Conservation (phyloP, 305 asterid species). For the Stenogyne calaminthoides region DNA sequence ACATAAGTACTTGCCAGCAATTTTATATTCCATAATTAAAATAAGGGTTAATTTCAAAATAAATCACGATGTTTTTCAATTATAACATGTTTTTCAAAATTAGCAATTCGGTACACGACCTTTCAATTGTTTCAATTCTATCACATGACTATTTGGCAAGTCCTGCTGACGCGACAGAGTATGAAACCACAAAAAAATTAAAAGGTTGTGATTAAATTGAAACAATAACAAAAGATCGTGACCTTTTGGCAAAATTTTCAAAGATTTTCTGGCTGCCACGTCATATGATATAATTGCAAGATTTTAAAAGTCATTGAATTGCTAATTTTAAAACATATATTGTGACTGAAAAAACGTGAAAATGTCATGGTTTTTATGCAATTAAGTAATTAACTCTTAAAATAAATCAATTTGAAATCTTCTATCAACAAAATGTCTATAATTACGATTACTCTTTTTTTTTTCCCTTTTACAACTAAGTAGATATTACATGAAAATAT, state of each 20-base stretch:
- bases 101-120: background rate
- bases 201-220: no score
- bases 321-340: background rate
- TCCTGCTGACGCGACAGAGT: no score
- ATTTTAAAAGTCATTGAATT: no score
- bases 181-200: no score
- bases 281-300: background rate
- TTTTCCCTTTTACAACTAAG: no score
- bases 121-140: background rate
- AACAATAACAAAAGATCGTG: no score
- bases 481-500: no score
- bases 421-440: conserved; percentile 13
- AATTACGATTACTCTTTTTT: no score
- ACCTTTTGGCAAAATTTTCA: no score
- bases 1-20: no score
- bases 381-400: background rate
- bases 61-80: background rate
- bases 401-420: background rate
- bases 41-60: background rate
- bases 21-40: background rate
- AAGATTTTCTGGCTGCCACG: background rate
- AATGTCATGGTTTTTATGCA: background rate
- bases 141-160: no score
- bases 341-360: background rate
- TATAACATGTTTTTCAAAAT: no score